These are phyloP conservation scores for Anthracocystis panici-leucophaei DNA, from an alignment of 1,284 basidiomycete genomes.

Conservation along the genomic window DNA sequence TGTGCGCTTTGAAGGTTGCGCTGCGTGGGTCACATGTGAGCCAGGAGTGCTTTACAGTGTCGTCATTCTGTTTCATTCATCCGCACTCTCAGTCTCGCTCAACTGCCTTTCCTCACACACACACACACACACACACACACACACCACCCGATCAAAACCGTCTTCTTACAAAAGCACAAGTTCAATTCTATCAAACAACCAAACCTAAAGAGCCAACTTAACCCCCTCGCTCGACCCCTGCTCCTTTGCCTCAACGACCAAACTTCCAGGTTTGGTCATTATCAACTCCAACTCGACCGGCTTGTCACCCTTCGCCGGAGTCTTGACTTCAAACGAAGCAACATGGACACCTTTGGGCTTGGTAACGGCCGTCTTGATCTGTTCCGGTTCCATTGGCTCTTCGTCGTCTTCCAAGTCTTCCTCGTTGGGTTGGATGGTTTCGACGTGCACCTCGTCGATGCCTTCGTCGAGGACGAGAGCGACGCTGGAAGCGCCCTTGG, in stretches of 20 bases:
- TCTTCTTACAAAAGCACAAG: background rate
- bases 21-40: too few species aligned
- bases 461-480: constrained; percentile 91
- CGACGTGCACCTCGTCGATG: constrained; percentile 81
- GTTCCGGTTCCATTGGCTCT: constrained; percentile 62
- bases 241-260: constrained; percentile 38
- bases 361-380: constrained; percentile 58
- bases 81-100: too few species aligned
- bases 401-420: constrained; percentile 72
- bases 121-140: background rate
- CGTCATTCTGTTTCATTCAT: too few species aligned
- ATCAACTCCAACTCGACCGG: constrained; percentile 43
- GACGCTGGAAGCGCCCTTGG: constrained; percentile 37
- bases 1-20: background rate
- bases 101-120: too few species aligned
- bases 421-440: constrained; percentile 69
- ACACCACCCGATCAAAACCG: background rate
- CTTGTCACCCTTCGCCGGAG: constrained; percentile 33
- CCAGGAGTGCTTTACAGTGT: too few species aligned
- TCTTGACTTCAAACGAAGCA: constrained; percentile 48
- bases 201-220: constrained; percentile 20
- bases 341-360: constrained; percentile 46
- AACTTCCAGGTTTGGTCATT: constrained; percentile 29
- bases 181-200: background rate
- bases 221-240: constrained; percentile 25